phyloP scores from a whole-genome alignment of 345 rosid genomes.

The Corchorus olitorius region DNA sequence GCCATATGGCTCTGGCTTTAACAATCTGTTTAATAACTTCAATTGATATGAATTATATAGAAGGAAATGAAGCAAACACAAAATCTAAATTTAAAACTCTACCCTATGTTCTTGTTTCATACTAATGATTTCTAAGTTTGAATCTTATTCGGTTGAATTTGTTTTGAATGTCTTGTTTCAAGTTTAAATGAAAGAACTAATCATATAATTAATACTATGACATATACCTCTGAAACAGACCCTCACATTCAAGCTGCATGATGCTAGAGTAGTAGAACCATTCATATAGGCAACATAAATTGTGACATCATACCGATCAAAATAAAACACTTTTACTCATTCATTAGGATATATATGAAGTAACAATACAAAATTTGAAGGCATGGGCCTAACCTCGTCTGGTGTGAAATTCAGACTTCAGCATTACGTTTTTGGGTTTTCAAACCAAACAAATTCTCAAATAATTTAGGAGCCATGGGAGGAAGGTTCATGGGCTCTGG shows the following conservation, averaged over 20 bases:
- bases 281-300: background rate
- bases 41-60: too few species aligned
- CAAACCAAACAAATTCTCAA: constrained; percentile 79
- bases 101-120: background rate
- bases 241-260: background rate
- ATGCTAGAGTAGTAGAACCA: background rate
- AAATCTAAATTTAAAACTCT: too few species aligned
- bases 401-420: constrained; percentile 20
- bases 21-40: too few species aligned
- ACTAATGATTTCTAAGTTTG: too few species aligned
- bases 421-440: constrained; percentile 39
- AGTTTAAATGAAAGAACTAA: background rate
- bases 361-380: constrained; percentile 1
- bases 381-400: background rate
- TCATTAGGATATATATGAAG: background rate
- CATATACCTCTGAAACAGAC: background rate
- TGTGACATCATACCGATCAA: background rate
- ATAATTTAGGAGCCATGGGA: constrained; percentile 69
- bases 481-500: constrained; percentile 60
- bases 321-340: background rate
- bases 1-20: too few species aligned
- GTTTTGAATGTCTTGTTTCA: background rate
- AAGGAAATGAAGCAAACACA: too few species aligned
- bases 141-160: background rate
- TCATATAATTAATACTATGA: background rate